A percentile compares a stretch with the other conserved stretches of the same genome.
Evolutionary conservation across 495 filamentous ascomycete genomes (phyloP).

Genomic region (Evansstolkia leycettana): DNA sequence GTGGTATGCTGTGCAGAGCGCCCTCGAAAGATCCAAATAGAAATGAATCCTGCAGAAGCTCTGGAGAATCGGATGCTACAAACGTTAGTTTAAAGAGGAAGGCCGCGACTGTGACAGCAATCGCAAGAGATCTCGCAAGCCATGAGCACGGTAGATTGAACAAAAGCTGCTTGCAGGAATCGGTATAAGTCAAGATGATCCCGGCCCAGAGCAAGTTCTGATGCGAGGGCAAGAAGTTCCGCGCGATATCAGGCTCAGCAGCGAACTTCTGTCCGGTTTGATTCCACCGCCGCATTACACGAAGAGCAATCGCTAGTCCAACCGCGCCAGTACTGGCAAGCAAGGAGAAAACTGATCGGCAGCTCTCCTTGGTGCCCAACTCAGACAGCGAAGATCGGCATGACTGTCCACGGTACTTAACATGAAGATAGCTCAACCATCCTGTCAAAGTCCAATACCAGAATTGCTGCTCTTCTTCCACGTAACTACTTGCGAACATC

Average conservation of each 20-base stretch:
- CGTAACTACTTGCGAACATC: conserved; percentile 97
- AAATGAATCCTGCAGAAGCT: conserved; percentile 51
- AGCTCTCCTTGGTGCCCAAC: not conserved
- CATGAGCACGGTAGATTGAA: conserved; percentile 16
- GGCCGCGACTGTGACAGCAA: conserved; percentile 34
- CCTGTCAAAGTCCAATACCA: conserved; percentile 86
- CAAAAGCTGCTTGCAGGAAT: conserved; percentile 25
- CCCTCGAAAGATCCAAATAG: conserved; percentile 31
- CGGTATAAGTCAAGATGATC: conserved; percentile 55
- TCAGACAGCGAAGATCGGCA: not conserved
- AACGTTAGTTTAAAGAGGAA: conserved; percentile 79
- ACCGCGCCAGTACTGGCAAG: conserved; percentile 7
- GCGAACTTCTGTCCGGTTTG: conserved; percentile 94
- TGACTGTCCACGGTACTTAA: conserved; percentile 28
- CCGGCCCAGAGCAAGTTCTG: conserved; percentile 62
- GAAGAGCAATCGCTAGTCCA: conserved; percentile 30
- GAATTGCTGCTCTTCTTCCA: conserved; percentile 96
- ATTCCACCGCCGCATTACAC: conserved; percentile 73
- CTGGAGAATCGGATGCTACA: conserved; percentile 71
- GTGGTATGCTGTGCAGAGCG: conserved; percentile 37
- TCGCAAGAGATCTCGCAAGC: conserved; percentile 10
- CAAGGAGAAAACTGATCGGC: not conserved
- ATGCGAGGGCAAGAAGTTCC: conserved; percentile 47
- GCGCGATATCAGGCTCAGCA: conserved; percentile 74
- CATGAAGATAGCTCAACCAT: conserved; percentile 57